Evolutionary conservation across 129 eudicot species (phyloP).

Genomic region (Erigeron canadensis): DNA sequence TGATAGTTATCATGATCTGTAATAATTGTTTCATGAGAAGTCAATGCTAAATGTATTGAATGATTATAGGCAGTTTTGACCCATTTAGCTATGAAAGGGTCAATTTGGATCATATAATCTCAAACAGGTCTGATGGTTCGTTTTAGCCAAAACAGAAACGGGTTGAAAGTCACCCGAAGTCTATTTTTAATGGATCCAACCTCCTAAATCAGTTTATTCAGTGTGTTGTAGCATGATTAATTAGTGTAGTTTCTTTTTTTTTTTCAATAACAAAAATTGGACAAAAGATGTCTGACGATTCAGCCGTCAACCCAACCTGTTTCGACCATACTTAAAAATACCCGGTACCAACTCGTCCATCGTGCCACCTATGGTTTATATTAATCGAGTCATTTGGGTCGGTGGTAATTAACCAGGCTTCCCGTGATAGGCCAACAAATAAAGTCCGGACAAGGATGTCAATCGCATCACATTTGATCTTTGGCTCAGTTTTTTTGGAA

Average conservation of each 20-base stretch:
- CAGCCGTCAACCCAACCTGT: not conserved
- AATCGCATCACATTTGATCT: constrained; percentile 86
- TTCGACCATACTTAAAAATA: not conserved
- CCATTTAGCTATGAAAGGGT: not conserved
- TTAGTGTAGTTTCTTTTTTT: no score
- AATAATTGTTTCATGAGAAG: constrained; percentile 14
- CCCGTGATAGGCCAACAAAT: constrained; percentile 98
- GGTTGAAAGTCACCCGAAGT: not conserved
- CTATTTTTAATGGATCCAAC: not conserved
- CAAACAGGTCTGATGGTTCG: not conserved
- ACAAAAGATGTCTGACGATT: not conserved
- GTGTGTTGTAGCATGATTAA: no score
- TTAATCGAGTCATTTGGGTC: not conserved
- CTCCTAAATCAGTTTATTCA: not conserved
- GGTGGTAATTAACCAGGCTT: constrained; percentile 62
- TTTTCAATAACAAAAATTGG: no score
- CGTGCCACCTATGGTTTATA: not conserved
- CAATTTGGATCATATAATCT: no score
- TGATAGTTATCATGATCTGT: constrained; percentile 20
- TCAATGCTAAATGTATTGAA: not conserved
- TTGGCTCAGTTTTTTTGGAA: constrained; percentile 99
- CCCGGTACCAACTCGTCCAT: not conserved
- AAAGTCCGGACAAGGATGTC: constrained; percentile 94
- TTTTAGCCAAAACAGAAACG: not conserved
- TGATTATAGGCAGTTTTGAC: not conserved